Evolutionary conservation across 495 filamentous ascomycete species (phyloP), one percentile per base, ranked within the genome.

Genomic region (Xylaria flabelliformis): DNA sequence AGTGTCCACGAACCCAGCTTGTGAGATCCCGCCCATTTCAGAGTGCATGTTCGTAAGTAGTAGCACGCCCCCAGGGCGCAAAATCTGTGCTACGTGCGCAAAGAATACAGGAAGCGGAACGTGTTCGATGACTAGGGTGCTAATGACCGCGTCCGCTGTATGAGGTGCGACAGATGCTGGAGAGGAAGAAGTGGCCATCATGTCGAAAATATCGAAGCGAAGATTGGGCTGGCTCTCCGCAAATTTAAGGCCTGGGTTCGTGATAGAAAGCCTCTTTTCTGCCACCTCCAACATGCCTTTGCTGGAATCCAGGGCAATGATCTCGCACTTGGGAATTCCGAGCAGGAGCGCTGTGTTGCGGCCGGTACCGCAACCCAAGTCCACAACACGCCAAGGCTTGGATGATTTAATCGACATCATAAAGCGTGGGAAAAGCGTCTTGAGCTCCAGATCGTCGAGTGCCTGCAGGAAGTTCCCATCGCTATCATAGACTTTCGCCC

Each of bases 401-500:
- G 74, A 51, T 26, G 51, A 55, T 53, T 69, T 73, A n/a, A 87
- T 75, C 4, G 62, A 75, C 1, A 74, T 58, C 13, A 91, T 75
- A 65, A 92, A 86, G 0, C 72, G 67, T 2, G 91, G 90, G 32
- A 94, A 82, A 1, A 91, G 75, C 1, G 76, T 70, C 13, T 73
- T 74, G 76, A 92, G 84, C 76, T 91, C 86, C 48, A 87, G 76
- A 42, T 87, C 88, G 75, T 94, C 92, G 42, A 92, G 83, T 6
- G 86, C 85, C 81, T 93, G 92, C 2, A 94, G 84, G 77, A 93
- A 91, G 77, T 93, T 94, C 34, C 88, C 88, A 71, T 94, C 91
- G 51, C 85, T 89, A 76, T 94, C 91, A 80, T 94, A 94, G 15
- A 80, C 75, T 9, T 61, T 24, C 13, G 79, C 76, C 80, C 80